Evolutionary conservation across 2,329 filamentous ascomycete species (phyloP).

Genomic region (Clarireedia sp.): DNA sequence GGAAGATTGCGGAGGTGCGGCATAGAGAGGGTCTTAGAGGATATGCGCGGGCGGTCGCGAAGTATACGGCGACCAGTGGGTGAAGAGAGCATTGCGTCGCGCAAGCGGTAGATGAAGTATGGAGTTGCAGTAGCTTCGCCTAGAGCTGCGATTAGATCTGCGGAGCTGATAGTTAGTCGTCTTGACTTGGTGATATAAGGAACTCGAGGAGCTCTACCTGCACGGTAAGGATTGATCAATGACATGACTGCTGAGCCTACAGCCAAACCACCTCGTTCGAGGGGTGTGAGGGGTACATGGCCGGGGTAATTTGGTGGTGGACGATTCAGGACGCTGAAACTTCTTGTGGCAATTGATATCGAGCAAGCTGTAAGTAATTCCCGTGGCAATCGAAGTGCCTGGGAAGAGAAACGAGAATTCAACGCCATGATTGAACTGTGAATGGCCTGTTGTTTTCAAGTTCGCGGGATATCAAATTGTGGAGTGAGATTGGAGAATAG

Average conservation of each 20-base stretch:
- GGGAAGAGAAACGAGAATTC: slow-evolving; percentile 14
- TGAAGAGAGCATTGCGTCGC: slow-evolving; percentile 79
- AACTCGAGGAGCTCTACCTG: slow-evolving; percentile 43
- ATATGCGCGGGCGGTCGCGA: slow-evolving; percentile 81
- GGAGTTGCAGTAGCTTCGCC: slow-evolving; percentile 91
- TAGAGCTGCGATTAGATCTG: slow-evolving; percentile 89
- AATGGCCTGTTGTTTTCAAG: too few species aligned
- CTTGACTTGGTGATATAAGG: background rate
- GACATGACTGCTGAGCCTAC: slow-evolving; percentile 56
- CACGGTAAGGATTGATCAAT: slow-evolving; percentile 69
- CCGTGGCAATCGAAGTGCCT: slow-evolving; percentile 17
- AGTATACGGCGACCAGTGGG: slow-evolving; percentile 86
- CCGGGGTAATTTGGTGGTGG: slow-evolving; percentile 47
- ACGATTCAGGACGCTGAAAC: slow-evolving; percentile 77
- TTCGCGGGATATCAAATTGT: background rate
- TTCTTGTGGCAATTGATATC: slow-evolving; percentile 27
- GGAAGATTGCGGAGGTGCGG: slow-evolving; percentile 64
- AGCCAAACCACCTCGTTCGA: slow-evolving; percentile 69
- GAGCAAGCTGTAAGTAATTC: slow-evolving; percentile 23
- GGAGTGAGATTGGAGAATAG: background rate
- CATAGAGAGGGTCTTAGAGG: slow-evolving; percentile 59
- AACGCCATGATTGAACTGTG: slow-evolving; percentile 18
- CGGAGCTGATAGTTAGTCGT: slow-evolving; percentile 2
- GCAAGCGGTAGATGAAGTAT: slow-evolving; percentile 89
- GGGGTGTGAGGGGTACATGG: slow-evolving; percentile 76